Evolutionary conservation across 495 filamentous ascomycete genomes (phyloP).

Genomic region (Lophium mytilinum): DNA sequence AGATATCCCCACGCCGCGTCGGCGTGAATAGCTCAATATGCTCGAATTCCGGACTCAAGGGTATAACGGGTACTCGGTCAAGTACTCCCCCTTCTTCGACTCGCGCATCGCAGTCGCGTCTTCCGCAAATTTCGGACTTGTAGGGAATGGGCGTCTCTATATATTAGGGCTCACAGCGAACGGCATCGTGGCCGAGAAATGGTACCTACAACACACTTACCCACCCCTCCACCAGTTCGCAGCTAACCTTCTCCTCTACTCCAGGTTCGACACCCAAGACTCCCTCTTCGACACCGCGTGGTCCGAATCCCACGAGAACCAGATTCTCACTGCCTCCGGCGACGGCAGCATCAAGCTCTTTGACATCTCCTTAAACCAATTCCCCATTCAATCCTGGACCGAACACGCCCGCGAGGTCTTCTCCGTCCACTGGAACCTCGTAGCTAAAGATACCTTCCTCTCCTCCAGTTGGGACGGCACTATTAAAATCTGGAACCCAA

Average conservation of each 20-base stretch:
- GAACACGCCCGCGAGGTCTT: conserved; percentile 91
- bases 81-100: conserved; percentile 97
- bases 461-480: conserved; percentile 91
- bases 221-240: neutral
- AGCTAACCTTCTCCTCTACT: neutral
- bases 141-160: conserved; percentile 87
- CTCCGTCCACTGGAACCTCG: conserved; percentile 82
- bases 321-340: conserved; percentile 76
- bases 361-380: conserved; percentile 67
- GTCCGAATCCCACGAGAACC: conserved; percentile 92
- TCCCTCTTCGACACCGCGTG: conserved; percentile 87
- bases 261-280: conserved; percentile 90
- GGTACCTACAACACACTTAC: conserved; percentile 34
- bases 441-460: conserved; percentile 82
- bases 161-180: conserved; percentile 70
- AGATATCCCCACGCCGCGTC: no score
- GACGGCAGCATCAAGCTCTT: conserved; percentile 94
- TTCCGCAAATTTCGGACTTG: conserved; percentile 88
- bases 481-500: conserved; percentile 84
- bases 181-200: conserved; percentile 77
- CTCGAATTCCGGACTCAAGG: conserved; percentile 87
- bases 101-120: conserved; percentile 80
- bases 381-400: conserved; percentile 78
- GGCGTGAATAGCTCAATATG: conserved; percentile 43
- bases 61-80: conserved; percentile 89